Conservation (phyloP, 768 basidiomycete species). For the Mycena leptocephala region DNA sequence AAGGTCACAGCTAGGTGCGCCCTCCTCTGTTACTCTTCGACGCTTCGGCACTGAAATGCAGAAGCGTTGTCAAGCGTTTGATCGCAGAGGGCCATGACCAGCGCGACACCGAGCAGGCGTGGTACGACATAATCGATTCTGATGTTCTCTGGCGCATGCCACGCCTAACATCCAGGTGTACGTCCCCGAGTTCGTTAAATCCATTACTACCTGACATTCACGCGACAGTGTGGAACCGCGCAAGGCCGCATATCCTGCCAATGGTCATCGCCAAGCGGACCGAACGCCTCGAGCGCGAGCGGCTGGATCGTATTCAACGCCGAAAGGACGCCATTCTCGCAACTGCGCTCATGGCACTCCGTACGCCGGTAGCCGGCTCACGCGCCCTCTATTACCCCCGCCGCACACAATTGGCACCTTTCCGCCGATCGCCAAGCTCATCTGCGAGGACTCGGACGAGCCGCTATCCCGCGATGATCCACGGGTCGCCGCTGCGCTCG, state of each 20-base stretch:
- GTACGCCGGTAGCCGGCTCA: neutral
- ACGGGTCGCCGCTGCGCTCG: neutral
- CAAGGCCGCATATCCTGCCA: constrained; percentile 2
- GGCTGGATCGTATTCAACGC: neutral
- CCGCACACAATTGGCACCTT: constrained; percentile 2
- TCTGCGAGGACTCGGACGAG: neutral
- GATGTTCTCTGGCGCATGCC: neutral
- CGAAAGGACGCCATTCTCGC: neutral
- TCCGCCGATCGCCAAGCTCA: constrained; percentile 3
- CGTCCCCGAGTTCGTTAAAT: neutral
- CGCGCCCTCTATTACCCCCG: neutral
- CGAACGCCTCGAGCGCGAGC: constrained; percentile 15
- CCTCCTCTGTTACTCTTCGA: neutral
- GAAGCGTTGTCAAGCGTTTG: neutral
- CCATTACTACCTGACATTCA: too few species aligned
- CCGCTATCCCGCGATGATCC: neutral
- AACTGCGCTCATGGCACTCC: neutral
- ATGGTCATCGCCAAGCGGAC: neutral
- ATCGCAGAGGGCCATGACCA: neutral
- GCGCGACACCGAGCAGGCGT: neutral
- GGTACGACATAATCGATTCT: neutral
- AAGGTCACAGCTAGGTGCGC: neutral
- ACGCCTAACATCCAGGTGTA: constrained; percentile 19
- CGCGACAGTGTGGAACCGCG: constrained; percentile 19
- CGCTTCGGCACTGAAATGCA: neutral